phyloP scores from a whole-genome alignment of 2,329 filamentous ascomycete genomes.

The Exophiala xenobiotica region DNA sequence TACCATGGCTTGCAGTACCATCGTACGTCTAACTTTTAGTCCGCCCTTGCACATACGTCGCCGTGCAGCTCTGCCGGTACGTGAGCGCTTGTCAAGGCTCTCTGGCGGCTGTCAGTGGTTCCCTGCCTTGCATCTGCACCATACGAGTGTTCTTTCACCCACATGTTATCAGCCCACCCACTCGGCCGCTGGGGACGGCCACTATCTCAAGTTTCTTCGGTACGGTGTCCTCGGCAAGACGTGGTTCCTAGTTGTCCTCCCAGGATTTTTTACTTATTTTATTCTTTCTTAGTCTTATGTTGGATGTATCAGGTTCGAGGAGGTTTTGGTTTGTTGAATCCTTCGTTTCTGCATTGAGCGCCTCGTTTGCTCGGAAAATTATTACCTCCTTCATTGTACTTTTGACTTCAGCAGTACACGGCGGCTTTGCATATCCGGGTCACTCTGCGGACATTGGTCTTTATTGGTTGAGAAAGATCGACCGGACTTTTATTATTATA shows the following conservation, averaged over 20 bases:
- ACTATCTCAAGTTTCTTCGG: not conserved
- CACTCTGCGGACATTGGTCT: too few species aligned
- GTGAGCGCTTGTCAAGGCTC: not conserved
- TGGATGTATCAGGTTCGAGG: not conserved
- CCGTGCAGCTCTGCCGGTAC: not conserved
- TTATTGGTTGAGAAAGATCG: too few species aligned
- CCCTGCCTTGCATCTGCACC: too few species aligned
- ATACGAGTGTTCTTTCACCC: not conserved
- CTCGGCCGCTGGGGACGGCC: not conserved
- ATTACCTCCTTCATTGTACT: not conserved
- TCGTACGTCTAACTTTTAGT: not conserved
- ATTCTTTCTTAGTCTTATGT: not conserved
- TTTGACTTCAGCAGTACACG: not conserved
- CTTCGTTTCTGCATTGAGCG: slow-evolving; percentile 2
- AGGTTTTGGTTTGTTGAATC: not conserved
- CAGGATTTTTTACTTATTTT: not conserved
- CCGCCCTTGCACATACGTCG: not conserved
- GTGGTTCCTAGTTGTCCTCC: not conserved
- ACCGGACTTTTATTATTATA: not conserved
- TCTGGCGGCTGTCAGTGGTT: not conserved
- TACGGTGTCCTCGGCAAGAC: not conserved
- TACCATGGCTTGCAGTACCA: not conserved
- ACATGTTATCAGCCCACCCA: not conserved
- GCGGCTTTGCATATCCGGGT: not conserved
- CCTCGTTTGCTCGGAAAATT: not conserved